phyloP scores from a whole-genome alignment of 768 basidiomycete genomes.

The Hericium erinaceus region DNA sequence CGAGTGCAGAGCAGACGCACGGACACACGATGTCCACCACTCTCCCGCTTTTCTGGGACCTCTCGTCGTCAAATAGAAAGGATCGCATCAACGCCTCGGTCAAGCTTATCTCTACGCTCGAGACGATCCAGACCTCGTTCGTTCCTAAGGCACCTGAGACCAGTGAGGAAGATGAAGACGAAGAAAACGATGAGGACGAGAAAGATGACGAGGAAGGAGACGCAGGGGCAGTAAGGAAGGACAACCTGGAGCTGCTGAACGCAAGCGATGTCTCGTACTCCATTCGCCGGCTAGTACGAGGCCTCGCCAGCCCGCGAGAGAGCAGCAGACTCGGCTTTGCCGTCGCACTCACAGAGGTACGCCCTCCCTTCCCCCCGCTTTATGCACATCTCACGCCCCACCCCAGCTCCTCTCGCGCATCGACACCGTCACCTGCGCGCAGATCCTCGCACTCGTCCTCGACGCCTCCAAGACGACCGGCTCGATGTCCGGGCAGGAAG shows the following conservation, averaged over 20 bases:
- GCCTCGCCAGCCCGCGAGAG: conserved; percentile 86
- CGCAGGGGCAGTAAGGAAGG: conserved; percentile 29
- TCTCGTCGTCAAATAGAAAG: conserved; percentile 73
- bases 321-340: conserved; percentile 93
- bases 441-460: conserved; percentile 67
- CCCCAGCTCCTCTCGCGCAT: conserved; percentile 69
- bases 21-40: conserved; percentile 64
- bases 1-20: not conserved
- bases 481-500: conserved; percentile 84
- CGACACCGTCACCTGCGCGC: conserved; percentile 65
- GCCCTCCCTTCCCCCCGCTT: conserved; percentile 16
- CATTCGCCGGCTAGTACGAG: conserved; percentile 76
- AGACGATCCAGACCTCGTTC: conserved; percentile 75
- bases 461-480: conserved; percentile 63
- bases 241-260: conserved; percentile 48
- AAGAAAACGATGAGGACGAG: conserved; percentile 36
- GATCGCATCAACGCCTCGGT: conserved; percentile 80
- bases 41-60: conserved; percentile 88
- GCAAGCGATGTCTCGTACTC: conserved; percentile 92
- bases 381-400: not conserved
- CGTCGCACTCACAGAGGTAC: conserved; percentile 89
- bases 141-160: conserved; percentile 34
- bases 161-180: conserved; percentile 19
- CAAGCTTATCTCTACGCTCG: conserved; percentile 70
- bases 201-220: conserved; percentile 38